A percentile compares a stretch with the other conserved stretches of the same genome.
Evolutionary conservation across 345 rosid genomes (phyloP).

Genomic region (Mercurialis annua): DNA sequence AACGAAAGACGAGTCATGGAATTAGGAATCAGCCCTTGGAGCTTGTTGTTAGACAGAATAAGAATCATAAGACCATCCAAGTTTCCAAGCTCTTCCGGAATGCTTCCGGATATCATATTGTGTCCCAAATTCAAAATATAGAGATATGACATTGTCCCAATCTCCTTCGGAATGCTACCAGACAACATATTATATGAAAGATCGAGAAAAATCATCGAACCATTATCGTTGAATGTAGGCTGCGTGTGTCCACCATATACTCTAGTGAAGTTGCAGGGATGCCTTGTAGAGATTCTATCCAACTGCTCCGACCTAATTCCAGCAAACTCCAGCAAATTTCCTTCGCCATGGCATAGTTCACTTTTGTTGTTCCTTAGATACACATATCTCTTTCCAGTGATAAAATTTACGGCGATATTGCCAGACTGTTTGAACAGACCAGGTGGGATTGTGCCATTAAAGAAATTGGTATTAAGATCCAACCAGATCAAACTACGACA

Average conservation of each 20-base stretch:
- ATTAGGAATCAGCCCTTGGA: conserved; percentile 66
- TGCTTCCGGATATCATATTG: conserved; percentile 60
- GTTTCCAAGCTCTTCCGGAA: conserved; percentile 71
- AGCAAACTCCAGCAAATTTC: conserved; percentile 82
- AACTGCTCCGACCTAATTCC: conserved; percentile 66
- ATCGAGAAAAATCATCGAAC: conserved; percentile 92
- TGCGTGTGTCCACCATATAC: conserved; percentile 64
- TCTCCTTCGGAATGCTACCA: conserved; percentile 75
- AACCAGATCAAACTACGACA: conserved; percentile 88
- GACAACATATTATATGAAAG: conserved; percentile 71
- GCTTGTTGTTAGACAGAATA: conserved; percentile 68
- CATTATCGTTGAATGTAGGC: conserved; percentile 81
- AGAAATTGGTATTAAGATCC: conserved; percentile 73
- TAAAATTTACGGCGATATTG: conserved; percentile 64
- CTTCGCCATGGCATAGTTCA: conserved; percentile 82
- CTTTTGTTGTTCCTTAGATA: conserved; percentile 82
- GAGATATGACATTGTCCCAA: conserved; percentile 70
- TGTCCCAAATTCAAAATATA: conserved; percentile 80
- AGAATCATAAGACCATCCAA: conserved; percentile 71
- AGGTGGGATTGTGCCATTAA: conserved; percentile 72
- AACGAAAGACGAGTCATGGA: conserved; percentile 52
- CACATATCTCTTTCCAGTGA: conserved; percentile 70
- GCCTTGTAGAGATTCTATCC: conserved; percentile 57
- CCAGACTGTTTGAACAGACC: conserved; percentile 87
- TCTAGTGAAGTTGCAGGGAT: conserved; percentile 80